Conservation (phyloP, 192 early-diverging fungal species). For the Rhizophagus clarus region DNA sequence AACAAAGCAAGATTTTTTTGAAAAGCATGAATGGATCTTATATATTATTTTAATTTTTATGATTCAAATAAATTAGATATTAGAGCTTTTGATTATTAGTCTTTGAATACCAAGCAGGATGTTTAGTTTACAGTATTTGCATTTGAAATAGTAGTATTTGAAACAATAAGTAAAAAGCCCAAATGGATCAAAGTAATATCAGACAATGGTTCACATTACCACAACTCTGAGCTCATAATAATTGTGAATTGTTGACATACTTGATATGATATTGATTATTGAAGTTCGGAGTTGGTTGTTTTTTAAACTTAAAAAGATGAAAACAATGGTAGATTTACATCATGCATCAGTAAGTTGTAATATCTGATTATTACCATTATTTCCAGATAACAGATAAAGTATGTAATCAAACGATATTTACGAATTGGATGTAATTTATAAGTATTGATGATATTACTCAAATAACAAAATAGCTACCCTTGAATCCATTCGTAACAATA, state of each 20-base stretch:
- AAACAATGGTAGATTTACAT: background rate
- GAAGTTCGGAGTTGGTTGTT: background rate
- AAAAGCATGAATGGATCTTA: background rate
- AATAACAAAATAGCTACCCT: too few species aligned
- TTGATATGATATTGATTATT: background rate
- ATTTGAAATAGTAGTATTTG: constrained; percentile 3
- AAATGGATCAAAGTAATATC: constrained; percentile 11
- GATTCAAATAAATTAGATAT: background rate
- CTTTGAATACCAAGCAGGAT: background rate
- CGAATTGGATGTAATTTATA: too few species aligned
- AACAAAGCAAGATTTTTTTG: constrained; percentile 4
- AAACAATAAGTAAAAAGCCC: background rate
- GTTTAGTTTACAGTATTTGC: background rate
- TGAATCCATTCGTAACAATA: too few species aligned
- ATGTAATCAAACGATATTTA: too few species aligned
- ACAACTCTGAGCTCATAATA: background rate
- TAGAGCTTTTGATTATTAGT: background rate
- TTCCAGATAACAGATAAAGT: too few species aligned
- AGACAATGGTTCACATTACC: background rate
- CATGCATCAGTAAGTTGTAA: background rate
- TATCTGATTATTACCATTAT: too few species aligned
- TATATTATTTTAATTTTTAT: background rate
- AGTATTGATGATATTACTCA: too few species aligned
- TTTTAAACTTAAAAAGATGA: background rate
- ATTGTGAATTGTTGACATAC: background rate